Conservation (phyloP, 257 asterid species). For the Solanum infundibuliforme region DNA sequence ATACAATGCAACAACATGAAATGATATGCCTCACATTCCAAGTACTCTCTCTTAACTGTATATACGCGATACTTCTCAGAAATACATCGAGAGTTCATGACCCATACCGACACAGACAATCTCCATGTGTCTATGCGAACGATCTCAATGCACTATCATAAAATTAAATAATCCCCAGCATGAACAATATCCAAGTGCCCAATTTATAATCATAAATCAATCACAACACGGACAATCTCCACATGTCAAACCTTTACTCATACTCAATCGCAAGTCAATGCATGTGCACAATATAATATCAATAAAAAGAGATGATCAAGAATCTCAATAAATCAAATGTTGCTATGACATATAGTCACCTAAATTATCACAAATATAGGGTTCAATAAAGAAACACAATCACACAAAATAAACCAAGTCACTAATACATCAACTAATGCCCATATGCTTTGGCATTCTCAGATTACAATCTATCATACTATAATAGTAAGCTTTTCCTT, state of each 20-base stretch:
- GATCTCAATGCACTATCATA: neutral
- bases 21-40: too few relatives aligned
- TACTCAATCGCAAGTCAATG: too few relatives aligned
- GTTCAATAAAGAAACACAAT: neutral
- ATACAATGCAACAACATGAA: too few relatives aligned
- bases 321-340: neutral
- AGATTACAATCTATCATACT: too few relatives aligned
- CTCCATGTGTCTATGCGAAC: too few relatives aligned
- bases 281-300: too few relatives aligned
- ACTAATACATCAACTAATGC: neutral
- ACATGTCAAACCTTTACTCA: neutral
- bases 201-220: neutral
- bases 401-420: neutral
- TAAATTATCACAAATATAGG: neutral
- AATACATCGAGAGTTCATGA: too few relatives aligned
- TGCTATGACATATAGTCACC: neutral
- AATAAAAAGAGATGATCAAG: neutral
- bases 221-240: neutral
- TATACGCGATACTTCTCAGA: too few relatives aligned
- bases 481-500: too few relatives aligned
- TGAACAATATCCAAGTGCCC: neutral
- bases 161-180: neutral
- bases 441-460: neutral
- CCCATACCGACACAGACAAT: too few relatives aligned
- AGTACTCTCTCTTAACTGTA: too few relatives aligned